Conservation (phyloP, 1,139 yeast genomes). For the Groenewaldozyma sp. region DNA sequence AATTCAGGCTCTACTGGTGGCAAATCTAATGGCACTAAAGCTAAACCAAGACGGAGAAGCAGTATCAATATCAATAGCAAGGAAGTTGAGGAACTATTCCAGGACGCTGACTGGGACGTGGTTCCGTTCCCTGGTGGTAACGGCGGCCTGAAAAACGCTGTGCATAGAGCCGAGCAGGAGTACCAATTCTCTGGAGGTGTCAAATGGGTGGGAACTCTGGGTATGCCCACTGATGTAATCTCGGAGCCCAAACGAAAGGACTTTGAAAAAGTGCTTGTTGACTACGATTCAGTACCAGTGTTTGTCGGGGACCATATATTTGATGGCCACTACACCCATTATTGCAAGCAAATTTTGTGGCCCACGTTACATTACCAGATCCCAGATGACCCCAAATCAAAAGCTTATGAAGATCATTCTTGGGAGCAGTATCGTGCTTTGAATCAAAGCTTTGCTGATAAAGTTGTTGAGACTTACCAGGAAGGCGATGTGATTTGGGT, state of each 20-base stretch:
- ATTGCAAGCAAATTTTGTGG: constrained; percentile 92
- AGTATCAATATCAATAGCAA: too few species aligned
- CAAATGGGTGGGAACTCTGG: constrained; percentile 82
- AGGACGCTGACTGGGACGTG: constrained; percentile 67
- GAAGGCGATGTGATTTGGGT: constrained; percentile 78
- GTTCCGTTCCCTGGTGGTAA: constrained; percentile 69
- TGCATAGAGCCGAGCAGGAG: constrained; percentile 45
- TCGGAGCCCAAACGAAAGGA: constrained; percentile 51
- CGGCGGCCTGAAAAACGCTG: constrained; percentile 81
- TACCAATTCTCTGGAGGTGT: constrained; percentile 33
- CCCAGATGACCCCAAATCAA: constrained; percentile 89
- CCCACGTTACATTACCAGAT: constrained; percentile 95
- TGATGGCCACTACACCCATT: constrained; percentile 82
- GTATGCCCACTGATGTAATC: constrained; percentile 82
- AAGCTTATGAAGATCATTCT: constrained; percentile 91
- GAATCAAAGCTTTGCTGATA: constrained; percentile 75
- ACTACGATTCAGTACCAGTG: constrained; percentile 55
- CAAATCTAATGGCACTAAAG: too few species aligned
- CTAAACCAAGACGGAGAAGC: too few species aligned
- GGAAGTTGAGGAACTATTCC: constrained; percentile 37
- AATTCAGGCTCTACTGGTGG: too few species aligned
- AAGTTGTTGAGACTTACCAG: constrained; percentile 53
- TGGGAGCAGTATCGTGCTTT: constrained; percentile 76
- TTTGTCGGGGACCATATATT: constrained; percentile 69
- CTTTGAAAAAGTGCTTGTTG: constrained; percentile 21